A percentile compares a stretch with the other conserved stretches of the same genome.
These are phyloP conservation scores for Torulaspora indica DNA, from an alignment of 805 yeast genomes.

Conservation along the genomic window DNA sequence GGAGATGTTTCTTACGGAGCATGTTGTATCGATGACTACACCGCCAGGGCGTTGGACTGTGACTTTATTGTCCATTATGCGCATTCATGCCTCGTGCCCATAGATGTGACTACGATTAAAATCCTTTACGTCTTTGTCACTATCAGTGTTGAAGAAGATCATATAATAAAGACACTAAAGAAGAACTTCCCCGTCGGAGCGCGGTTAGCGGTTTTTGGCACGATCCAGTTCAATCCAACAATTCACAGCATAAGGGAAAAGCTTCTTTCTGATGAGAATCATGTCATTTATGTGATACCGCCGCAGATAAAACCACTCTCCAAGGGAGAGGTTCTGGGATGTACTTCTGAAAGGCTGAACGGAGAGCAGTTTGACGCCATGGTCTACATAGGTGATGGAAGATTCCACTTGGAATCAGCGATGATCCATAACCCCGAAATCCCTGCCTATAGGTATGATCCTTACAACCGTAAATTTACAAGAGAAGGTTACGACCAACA, in stretches of 20 bases:
- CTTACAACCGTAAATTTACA: conserved; percentile 88
- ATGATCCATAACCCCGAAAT: conserved; percentile 95
- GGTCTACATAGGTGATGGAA: conserved; percentile 92
- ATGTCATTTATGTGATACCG: conserved; percentile 58
- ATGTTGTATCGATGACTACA: conserved; percentile 94
- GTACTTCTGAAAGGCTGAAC: conserved; percentile 83
- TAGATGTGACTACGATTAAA: conserved; percentile 84
- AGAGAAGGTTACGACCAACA: conserved; percentile 82
- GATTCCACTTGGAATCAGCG: conserved; percentile 91
- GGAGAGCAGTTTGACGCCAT: conserved; percentile 64
- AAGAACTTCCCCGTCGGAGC: conserved; percentile 62
- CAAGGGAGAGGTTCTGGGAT: conserved; percentile 93
- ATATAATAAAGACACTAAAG: conserved; percentile 69
- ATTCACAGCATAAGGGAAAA: conserved; percentile 70
- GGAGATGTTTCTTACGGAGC: conserved; percentile 99
- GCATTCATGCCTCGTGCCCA: conserved; percentile 93
- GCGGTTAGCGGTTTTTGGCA: conserved; percentile 81
- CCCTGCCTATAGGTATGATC: conserved; percentile 92
- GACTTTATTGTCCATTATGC: conserved; percentile 96
- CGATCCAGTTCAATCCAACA: conserved; percentile 95
- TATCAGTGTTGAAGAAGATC: conserved; percentile 78
- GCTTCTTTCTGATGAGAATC: conserved; percentile 45
- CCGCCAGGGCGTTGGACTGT: conserved; percentile 89
- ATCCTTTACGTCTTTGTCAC: conserved; percentile 95
- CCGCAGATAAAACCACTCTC: conserved; percentile 93